Evolutionary conservation across 495 filamentous ascomycete species (phyloP).

Genomic region (Penicillium fimorum): DNA sequence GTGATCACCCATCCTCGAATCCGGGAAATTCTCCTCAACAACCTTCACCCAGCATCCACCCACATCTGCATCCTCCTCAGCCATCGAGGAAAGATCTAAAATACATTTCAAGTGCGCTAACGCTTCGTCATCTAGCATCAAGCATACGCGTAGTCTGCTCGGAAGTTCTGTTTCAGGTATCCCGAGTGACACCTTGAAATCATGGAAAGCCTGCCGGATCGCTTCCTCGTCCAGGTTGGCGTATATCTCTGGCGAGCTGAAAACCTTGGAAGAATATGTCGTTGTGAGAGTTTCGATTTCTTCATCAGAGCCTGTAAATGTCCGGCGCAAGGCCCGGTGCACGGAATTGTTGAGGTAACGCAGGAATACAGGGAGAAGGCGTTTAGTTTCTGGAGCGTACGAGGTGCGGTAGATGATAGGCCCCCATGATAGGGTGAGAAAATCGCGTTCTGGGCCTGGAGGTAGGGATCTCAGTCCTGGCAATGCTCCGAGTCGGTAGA

Average conservation of each 20-base stretch:
- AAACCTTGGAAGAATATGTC: constrained; percentile 29
- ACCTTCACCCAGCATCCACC: constrained; percentile 27
- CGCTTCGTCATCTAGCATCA: constrained; percentile 29
- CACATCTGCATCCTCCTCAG: constrained; percentile 11
- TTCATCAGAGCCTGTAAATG: constrained; percentile 23
- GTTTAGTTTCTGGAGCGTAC: constrained; percentile 25
- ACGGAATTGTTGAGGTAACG: constrained; percentile 28
- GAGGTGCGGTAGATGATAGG: constrained; percentile 31
- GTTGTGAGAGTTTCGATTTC: constrained; percentile 16
- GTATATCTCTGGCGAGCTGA: constrained; percentile 20
- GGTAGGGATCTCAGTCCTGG: constrained; percentile 30
- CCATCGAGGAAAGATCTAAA: constrained; percentile 10
- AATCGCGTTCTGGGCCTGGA: constrained; percentile 27
- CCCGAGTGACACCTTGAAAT: constrained; percentile 29
- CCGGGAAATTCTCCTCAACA: constrained; percentile 38
- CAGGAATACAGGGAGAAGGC: constrained; percentile 23
- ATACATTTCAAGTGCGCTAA: constrained; percentile 16
- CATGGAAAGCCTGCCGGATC: constrained; percentile 27
- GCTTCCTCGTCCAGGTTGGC: constrained; percentile 13
- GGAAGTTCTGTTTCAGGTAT: constrained; percentile 30
- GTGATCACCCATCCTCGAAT: constrained; percentile 18
- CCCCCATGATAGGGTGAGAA: constrained; percentile 32
- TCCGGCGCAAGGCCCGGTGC: constrained; percentile 18
- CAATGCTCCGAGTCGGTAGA: constrained; percentile 27
- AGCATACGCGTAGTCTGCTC: constrained; percentile 25